Conservation (phyloP, 805 yeast genomes). For the Starmera dryadoides region DNA sequence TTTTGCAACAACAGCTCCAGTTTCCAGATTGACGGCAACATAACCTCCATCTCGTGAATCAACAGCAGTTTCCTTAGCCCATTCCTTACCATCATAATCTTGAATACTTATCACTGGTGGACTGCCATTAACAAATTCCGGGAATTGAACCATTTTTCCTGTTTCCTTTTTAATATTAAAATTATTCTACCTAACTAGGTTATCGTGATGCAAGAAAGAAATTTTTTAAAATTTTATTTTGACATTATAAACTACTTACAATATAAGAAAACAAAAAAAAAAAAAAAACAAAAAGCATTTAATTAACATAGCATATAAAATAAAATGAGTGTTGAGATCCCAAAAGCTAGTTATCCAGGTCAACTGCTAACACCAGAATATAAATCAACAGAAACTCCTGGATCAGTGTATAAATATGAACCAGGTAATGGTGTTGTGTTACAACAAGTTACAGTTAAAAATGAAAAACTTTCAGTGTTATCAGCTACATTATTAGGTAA, state of each 20-base stretch:
- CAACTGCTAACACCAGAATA: constrained; percentile 63
- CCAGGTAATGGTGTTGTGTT: constrained; percentile 63
- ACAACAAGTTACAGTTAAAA: constrained; percentile 34
- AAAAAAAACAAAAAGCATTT: constrained; percentile 1
- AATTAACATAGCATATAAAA: no score
- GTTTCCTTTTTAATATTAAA: no score
- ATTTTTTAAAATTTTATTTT: not conserved
- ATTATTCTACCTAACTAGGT: not conserved
- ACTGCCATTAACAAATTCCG: constrained; percentile 33
- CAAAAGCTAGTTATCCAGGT: constrained; percentile 66
- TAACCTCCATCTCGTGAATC: constrained; percentile 28
- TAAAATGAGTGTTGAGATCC: constrained; percentile 24
- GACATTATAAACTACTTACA: not conserved
- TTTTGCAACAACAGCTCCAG: constrained; percentile 37
- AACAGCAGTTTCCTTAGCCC: constrained; percentile 45
- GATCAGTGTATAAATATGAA: constrained; percentile 34
- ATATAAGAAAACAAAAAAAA: not conserved
- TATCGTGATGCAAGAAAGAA: constrained; percentile 1
- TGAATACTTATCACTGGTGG: constrained; percentile 39
- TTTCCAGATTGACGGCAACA: constrained; percentile 38
- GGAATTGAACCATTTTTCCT: no score
- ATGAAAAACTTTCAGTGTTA: constrained; percentile 32
- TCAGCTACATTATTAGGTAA: constrained; percentile 60
- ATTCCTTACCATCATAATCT: constrained; percentile 43
- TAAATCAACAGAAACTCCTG: constrained; percentile 26